phyloP scores from a whole-genome alignment of 129 eudicot genomes.

The Helianthus tuberosus region DNA sequence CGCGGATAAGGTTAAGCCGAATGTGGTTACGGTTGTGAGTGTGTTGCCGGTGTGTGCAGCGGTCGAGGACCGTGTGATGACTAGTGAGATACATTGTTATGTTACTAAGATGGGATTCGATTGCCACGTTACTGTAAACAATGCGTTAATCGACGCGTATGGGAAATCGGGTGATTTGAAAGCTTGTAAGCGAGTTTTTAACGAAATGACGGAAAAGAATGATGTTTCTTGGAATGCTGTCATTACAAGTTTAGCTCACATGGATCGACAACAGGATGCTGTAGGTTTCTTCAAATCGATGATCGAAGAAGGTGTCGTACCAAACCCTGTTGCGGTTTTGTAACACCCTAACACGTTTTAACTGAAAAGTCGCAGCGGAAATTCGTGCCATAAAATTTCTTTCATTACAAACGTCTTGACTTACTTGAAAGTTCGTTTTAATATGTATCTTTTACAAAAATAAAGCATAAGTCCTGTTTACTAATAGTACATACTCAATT shows the following conservation, averaged over 20 bases:
- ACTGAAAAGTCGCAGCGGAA: too few relatives aligned
- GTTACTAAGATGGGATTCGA: slow-evolving; percentile 37
- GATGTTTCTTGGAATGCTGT: slow-evolving; percentile 62
- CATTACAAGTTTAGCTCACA: slow-evolving; percentile 43
- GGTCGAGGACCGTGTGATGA: slow-evolving; percentile 6
- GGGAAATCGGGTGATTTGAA: slow-evolving; percentile 39
- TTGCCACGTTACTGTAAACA: slow-evolving; percentile 40
- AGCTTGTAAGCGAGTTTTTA: slow-evolving; percentile 35
- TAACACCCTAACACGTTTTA: too few relatives aligned
- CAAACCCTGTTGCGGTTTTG: slow-evolving; percentile 51
- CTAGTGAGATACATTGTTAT: slow-evolving; percentile 18
- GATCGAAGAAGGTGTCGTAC: slow-evolving; percentile 35
- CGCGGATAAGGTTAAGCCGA: slow-evolving; percentile 41
- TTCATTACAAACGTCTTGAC: too few relatives aligned
- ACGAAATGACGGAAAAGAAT: slow-evolving; percentile 47
- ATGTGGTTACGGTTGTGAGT: slow-evolving; percentile 71
- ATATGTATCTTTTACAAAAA: too few relatives aligned
- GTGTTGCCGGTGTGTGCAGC: slow-evolving; percentile 53
- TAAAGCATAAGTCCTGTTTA: too few relatives aligned
- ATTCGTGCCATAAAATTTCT: too few relatives aligned
- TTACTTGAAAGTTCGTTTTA: too few relatives aligned
- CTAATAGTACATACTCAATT: too few relatives aligned
- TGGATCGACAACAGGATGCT: slow-evolving; percentile 33
- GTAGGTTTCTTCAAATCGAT: slow-evolving; percentile 41
- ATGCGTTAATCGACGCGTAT: slow-evolving; percentile 43